Evolutionary conservation across 192 early-diverging fungal genomes (phyloP).

Genomic region (Umbelopsis sp.): DNA sequence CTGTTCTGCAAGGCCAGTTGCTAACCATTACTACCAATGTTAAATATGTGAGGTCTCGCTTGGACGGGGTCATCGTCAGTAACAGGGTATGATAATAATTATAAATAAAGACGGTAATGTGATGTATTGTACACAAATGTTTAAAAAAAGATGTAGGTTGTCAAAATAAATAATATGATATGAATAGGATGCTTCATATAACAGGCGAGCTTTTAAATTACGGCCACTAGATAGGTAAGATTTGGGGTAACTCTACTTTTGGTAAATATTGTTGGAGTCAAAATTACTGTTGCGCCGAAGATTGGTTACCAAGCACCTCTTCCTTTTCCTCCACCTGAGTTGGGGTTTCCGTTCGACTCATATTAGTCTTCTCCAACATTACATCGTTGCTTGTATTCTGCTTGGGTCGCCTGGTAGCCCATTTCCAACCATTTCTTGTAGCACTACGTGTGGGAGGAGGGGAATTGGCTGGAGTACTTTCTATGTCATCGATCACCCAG

Average conservation of each 20-base stretch:
- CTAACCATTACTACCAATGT: too few species aligned
- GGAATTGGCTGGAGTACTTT: slow-evolving; percentile 1
- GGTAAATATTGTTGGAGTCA: background rate
- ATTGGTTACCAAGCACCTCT: background rate
- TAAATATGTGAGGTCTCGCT: too few species aligned
- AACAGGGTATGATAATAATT: too few species aligned
- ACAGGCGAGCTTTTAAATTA: too few species aligned
- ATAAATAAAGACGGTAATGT: too few species aligned
- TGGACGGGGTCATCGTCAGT: too few species aligned
- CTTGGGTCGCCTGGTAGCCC: background rate
- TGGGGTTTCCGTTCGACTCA: background rate
- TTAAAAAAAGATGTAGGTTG: background rate
- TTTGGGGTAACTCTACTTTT: background rate
- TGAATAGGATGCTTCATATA: background rate
- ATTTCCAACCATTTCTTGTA: slow-evolving; percentile 6
- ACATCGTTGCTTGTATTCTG: background rate
- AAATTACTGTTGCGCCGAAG: background rate
- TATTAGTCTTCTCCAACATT: background rate
- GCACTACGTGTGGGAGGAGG: slow-evolving; percentile 1
- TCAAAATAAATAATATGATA: background rate
- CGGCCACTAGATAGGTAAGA: too few species aligned
- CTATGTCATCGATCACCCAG: slow-evolving; percentile 9
- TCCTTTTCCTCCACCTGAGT: background rate
- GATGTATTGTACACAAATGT: background rate
- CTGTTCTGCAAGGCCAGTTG: too few species aligned